phyloP scores from a whole-genome alignment of 2,329 filamentous ascomycete species.

The Aspergillus sp. region DNA sequence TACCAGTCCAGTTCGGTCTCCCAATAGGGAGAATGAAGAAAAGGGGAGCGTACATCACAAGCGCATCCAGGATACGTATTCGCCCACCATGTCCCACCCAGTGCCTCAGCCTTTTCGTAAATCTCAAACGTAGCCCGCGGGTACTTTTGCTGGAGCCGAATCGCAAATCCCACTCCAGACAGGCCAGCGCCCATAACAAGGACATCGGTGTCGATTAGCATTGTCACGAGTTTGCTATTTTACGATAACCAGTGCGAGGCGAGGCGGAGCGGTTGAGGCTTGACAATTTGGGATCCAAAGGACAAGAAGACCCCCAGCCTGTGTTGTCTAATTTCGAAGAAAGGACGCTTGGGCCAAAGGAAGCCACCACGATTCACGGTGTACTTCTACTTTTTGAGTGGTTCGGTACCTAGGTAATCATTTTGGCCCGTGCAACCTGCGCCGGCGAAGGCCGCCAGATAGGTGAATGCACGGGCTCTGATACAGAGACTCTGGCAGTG shows the following conservation, averaged over 20 bases:
- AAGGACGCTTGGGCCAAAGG: background rate
- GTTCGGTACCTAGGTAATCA: background rate
- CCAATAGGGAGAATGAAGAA: background rate
- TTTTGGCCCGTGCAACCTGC: background rate
- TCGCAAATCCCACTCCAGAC: constrained; percentile 48
- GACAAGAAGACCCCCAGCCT: background rate
- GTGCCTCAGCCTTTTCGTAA: constrained; percentile 44
- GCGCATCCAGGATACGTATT: constrained; percentile 41
- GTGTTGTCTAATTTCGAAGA: background rate
- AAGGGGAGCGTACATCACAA: constrained; percentile 30
- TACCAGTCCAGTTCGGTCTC: background rate
- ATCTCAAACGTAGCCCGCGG: constrained; percentile 42
- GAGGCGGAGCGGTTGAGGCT: background rate
- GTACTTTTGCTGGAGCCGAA: constrained; percentile 45
- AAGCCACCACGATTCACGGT: background rate
- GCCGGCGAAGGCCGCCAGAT: background rate
- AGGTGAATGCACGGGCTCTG: no score
- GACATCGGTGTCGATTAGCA: constrained; percentile 44
- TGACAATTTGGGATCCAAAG: background rate
- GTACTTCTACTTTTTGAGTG: background rate
- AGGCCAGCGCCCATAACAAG: constrained; percentile 54
- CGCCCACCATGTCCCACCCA: constrained; percentile 38
- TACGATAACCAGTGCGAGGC: background rate
- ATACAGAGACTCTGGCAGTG: no score
- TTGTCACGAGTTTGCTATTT: background rate